A percentile compares a stretch with the other conserved stretches of the same genome.
Evolutionary conservation across 306 rosid genomes (phyloP).

Genomic region (Cucurbita ficifolia): DNA sequence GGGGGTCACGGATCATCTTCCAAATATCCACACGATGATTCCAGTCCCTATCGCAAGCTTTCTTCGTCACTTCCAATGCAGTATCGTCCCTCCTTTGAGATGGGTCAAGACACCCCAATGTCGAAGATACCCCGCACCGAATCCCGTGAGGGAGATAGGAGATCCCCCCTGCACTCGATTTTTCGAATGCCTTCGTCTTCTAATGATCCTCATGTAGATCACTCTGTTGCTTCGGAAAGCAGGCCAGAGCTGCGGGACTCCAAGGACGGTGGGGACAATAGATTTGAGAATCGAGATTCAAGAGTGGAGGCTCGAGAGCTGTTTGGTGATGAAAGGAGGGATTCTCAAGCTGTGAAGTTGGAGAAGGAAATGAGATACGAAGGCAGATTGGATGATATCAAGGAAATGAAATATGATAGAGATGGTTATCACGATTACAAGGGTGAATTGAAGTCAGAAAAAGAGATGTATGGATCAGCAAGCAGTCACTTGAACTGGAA

Average conservation of each 20-base stretch:
- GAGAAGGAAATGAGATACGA: constrained; percentile 64
- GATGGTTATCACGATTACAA: constrained; percentile 45
- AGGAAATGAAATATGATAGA: constrained; percentile 54
- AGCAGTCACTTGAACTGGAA: constrained; percentile 55
- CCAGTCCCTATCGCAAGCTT: constrained; percentile 40
- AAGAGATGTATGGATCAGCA: constrained; percentile 34
- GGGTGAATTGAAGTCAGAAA: constrained; percentile 45
- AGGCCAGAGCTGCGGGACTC: constrained; percentile 49
- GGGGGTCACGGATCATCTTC: constrained; percentile 46
- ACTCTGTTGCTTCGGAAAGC: constrained; percentile 33
- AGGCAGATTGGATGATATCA: constrained; percentile 44
- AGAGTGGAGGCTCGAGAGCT: constrained; percentile 52
- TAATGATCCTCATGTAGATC: constrained; percentile 44
- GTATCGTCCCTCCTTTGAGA: constrained; percentile 46
- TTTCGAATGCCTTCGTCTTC: constrained; percentile 50
- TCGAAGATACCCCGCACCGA: constrained; percentile 48
- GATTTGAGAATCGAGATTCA: constrained; percentile 62
- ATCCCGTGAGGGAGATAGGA: constrained; percentile 60
- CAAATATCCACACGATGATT: constrained; percentile 56
- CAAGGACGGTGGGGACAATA: constrained; percentile 48
- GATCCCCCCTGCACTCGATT: constrained; percentile 52
- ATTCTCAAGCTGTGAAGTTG: constrained; percentile 43
- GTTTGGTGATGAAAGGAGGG: constrained; percentile 49
- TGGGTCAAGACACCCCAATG: constrained; percentile 45
- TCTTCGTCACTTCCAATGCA: constrained; percentile 41